phyloP scores from a whole-genome alignment of 2,329 filamentous ascomycete species.

The Colletotrichum plurivorum region DNA sequence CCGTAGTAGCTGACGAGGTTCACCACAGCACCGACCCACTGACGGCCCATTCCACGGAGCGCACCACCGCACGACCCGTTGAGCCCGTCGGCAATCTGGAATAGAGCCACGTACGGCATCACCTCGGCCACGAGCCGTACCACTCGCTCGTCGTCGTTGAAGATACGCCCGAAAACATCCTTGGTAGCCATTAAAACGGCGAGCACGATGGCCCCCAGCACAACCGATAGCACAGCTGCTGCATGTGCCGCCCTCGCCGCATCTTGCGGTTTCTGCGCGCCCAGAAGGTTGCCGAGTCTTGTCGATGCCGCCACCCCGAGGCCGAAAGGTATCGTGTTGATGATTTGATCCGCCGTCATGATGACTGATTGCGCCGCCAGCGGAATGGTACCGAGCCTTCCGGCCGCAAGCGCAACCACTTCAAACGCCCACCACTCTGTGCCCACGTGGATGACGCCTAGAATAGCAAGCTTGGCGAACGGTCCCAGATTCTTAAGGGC shows the following conservation, averaged over 20 bases:
- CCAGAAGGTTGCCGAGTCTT: slow-evolving; percentile 84
- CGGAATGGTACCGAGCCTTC: slow-evolving; percentile 82
- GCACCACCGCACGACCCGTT: slow-evolving; percentile 89
- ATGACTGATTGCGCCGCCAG: slow-evolving; percentile 89
- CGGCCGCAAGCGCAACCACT: slow-evolving; percentile 87
- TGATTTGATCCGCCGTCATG: slow-evolving; percentile 89
- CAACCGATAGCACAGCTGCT: slow-evolving; percentile 79
- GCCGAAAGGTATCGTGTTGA: slow-evolving; percentile 89
- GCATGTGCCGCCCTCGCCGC: slow-evolving; percentile 81
- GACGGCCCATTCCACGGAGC: slow-evolving; percentile 86
- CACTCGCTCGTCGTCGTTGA: slow-evolving; percentile 83
- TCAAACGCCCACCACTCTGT: slow-evolving; percentile 98
- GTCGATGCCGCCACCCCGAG: slow-evolving; percentile 86
- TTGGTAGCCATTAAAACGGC: slow-evolving; percentile 78
- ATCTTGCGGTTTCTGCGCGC: slow-evolving; percentile 74
- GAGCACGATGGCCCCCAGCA: slow-evolving; percentile 78
- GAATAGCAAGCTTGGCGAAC: slow-evolving; percentile 80
- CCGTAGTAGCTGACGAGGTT: slow-evolving; percentile 89
- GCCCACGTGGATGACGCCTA: slow-evolving; percentile 87
- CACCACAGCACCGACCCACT: slow-evolving; percentile 86
- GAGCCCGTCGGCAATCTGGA: slow-evolving; percentile 90
- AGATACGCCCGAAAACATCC: slow-evolving; percentile 81
- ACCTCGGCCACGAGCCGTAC: slow-evolving; percentile 81
- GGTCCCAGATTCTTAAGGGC: slow-evolving; percentile 77
- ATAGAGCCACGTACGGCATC: slow-evolving; percentile 88